Percentiles rank a stretch among this genome's conserved stretches.
Conservation (phyloP, 192 early-diverging fungal genomes). For the Coemansia sp. region DNA sequence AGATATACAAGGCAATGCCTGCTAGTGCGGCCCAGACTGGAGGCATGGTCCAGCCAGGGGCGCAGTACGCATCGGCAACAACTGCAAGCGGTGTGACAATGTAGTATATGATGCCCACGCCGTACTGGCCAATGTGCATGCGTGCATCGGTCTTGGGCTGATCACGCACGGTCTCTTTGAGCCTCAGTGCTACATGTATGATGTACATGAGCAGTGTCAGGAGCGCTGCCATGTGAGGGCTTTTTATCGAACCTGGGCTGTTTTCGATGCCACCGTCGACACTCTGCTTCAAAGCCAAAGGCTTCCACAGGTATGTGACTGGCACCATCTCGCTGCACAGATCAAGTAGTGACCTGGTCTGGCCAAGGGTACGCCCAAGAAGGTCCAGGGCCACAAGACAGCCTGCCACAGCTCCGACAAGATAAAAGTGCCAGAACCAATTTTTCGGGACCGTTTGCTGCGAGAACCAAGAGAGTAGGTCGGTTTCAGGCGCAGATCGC, state of each 20-base stretch:
- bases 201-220: slow-evolving; percentile 29
- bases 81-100: slow-evolving; percentile 38
- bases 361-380: slow-evolving; percentile 4
- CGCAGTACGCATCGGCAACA: slow-evolving; percentile 23
- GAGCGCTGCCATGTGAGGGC: background rate
- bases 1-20: slow-evolving; percentile 53
- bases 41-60: slow-evolving; percentile 5
- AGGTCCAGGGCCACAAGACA: slow-evolving; percentile 21
- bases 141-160: slow-evolving; percentile 33
- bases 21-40: slow-evolving; percentile 8
- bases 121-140: slow-evolving; percentile 67
- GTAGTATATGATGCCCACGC: slow-evolving; percentile 67
- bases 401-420: slow-evolving; percentile 17
- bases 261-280: background rate
- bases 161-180: slow-evolving; percentile 33
- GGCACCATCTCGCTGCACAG: background rate
- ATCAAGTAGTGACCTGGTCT: background rate
- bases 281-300: background rate
- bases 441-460: slow-evolving; percentile 35
- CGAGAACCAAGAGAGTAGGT: slow-evolving; percentile 7
- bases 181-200: slow-evolving; percentile 29
- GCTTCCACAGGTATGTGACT: background rate
- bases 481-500: background rate
- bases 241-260: background rate
- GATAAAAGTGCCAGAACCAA: slow-evolving; percentile 42